A percentile compares a stretch with the other conserved stretches of the same genome.
Conservation (phyloP, 2,329 filamentous ascomycete species). For the Huntiella abstrusa region DNA sequence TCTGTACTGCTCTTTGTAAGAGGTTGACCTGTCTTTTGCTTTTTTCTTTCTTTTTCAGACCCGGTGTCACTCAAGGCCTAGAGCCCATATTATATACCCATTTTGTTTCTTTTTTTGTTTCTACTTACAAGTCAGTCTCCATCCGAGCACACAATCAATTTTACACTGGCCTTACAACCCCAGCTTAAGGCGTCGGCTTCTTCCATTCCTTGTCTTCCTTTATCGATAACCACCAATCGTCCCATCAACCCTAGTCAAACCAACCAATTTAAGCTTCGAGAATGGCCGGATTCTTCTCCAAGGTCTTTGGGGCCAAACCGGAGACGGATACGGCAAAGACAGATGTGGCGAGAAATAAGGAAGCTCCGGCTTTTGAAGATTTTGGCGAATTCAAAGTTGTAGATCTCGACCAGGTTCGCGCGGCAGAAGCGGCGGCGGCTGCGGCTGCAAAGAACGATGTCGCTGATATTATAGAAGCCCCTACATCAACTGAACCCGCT, state of each 20-base stretch:
- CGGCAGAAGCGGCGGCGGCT: neutral
- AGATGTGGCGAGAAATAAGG: neutral
- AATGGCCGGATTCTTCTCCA: slow-evolving; percentile 10
- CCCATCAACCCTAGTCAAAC: neutral
- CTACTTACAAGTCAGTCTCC: neutral
- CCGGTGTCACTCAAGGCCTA: slow-evolving; percentile 2
- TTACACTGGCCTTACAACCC: neutral
- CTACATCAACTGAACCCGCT: neutral
- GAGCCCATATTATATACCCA: neutral
- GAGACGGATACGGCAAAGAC: neutral
- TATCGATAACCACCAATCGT: neutral
- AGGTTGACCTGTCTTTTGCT: neutral
- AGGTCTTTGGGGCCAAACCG: slow-evolving; percentile 4
- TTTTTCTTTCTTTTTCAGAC: neutral
- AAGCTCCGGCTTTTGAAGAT: neutral
- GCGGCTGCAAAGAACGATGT: neutral
- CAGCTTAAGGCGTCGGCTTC: neutral
- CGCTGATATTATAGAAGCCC: neutral
- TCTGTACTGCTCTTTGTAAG: slow-evolving; percentile 4
- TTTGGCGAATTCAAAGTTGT: slow-evolving; percentile 1
- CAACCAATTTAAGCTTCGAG: neutral
- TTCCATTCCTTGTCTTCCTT: slow-evolving; percentile 1
- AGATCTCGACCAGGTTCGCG: slow-evolving; percentile 1
- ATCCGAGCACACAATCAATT: neutral
- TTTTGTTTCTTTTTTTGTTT: neutral